Base-by-base conservation (phyloP, 306 rosid species). In the Comarum palustre region DNA sequence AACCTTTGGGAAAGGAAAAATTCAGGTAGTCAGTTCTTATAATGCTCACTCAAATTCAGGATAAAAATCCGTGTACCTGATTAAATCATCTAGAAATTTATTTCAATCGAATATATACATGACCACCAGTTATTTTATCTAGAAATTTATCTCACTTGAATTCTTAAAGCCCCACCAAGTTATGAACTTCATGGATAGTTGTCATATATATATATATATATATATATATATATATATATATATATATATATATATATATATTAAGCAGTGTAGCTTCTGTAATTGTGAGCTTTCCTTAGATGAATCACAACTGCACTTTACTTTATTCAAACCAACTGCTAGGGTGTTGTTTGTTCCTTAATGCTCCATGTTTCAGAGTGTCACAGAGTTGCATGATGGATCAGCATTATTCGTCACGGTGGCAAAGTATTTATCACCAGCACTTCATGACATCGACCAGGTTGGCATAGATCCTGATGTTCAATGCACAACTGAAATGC, bases 1-100 rank as follows among this genome's bases (percentile, higher is more conserved):
- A 81, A 94, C 98, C 62, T 94, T 94, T 79, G 98, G 98, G 22
- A 94, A 94, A 91, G 98, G 98, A 84, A 94, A 88, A 82, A 94
- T 91, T 78, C 98, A 94, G 98, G 98, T 91, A 51, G 67, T 32
- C 14, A 6, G 6, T 34, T 32, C 12, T 15, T 61, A 6, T 15
- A 15, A 32, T 31, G 39, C 42, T n/a, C n/a, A n/a, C n/a, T n/a
- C n/a, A n/a, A n/a, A n/a, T n/a, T n/a, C n/a, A n/a, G n/a, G n/a
- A 13, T 15, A 6, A 32, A 2, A 13, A 32, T 8, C 8, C 22
- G 0, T 13, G 13, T 34, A 13, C 22, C 8, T 34, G n/a, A 12
- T 12, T 69, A n/a, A 19, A 20, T 69, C 73, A n/a, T 32, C 20
- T 13, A 46, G 29, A 27, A 19, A 29, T 8, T 19, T 14, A 3